A percentile compares a stretch with the other conserved stretches of the same genome.
Conservation (phyloP, 2,329 filamentous ascomycete genomes). For the Elsinoe perseae region DNA sequence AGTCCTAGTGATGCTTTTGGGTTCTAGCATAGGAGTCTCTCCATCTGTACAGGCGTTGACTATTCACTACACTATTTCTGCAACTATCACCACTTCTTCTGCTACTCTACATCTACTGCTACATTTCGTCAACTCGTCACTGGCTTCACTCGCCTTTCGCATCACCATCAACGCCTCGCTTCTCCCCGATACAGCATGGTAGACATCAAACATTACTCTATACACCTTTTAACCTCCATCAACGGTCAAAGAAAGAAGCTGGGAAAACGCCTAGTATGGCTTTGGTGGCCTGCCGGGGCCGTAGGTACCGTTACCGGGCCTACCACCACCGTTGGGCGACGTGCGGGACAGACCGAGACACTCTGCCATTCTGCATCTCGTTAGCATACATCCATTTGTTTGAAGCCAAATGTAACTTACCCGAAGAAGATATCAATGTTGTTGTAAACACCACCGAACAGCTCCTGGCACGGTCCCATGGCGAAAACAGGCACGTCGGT, state of each 20-base stretch:
- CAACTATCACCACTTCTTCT: background rate
- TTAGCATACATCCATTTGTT: background rate
- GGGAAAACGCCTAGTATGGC: background rate
- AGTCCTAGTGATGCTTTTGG: background rate
- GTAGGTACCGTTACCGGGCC: background rate
- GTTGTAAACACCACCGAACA: slow-evolving; percentile 62
- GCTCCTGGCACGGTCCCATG: slow-evolving; percentile 68
- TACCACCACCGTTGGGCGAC: background rate
- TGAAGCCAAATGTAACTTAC: background rate
- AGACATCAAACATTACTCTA: slow-evolving; percentile 4
- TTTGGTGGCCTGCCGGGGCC: background rate
- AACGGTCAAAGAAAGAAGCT: background rate
- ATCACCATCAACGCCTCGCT: background rate
- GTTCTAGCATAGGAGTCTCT: background rate
- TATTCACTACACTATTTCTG: background rate
- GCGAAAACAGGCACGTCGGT: slow-evolving; percentile 75
- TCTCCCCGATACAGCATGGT: background rate
- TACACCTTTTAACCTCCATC: background rate
- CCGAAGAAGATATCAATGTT: slow-evolving; percentile 65
- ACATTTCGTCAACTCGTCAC: background rate
- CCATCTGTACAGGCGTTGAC: background rate
- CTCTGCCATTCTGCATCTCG: background rate
- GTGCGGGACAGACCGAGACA: slow-evolving; percentile 10
- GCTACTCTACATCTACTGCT: background rate
- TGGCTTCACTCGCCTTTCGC: background rate